Percentiles rank a stretch among this genome's conserved stretches.
phyloP scores from a whole-genome alignment of 805 yeast species.

The Wickerhamiella hasegawae region DNA sequence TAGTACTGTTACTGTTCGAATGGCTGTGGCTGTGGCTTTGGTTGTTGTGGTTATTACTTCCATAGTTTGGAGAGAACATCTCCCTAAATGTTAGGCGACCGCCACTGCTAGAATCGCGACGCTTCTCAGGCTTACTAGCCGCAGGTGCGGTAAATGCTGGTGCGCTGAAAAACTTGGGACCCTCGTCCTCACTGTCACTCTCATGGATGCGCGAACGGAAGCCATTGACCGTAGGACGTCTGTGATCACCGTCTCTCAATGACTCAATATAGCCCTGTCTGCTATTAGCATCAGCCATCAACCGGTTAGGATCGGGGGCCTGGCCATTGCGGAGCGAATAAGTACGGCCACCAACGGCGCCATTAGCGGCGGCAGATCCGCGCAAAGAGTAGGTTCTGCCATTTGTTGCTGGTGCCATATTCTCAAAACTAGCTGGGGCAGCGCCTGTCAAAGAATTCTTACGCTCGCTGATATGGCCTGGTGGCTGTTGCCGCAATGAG shows the following conservation, averaged over 20 bases:
- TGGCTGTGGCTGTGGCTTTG: too few relatives aligned
- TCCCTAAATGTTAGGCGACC: too few relatives aligned
- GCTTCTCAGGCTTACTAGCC: too few relatives aligned
- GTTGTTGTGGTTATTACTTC: too few relatives aligned
- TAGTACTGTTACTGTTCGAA: too few relatives aligned
- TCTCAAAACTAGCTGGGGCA: too few relatives aligned
- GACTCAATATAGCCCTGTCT: background rate
- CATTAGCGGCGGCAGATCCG: background rate
- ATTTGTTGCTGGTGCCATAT: background rate
- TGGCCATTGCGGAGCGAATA: background rate
- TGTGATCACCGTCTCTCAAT: background rate
- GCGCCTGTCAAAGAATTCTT: too few relatives aligned
- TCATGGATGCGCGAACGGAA: background rate
- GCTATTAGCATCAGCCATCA: background rate
- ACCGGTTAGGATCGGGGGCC: background rate
- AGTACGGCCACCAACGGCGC: background rate
- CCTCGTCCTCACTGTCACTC: conserved; percentile 1
- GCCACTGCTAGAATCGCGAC: too few relatives aligned
- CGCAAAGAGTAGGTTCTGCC: background rate
- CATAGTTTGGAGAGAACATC: too few relatives aligned
- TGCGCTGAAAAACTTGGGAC: background rate
- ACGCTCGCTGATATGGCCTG: background rate
- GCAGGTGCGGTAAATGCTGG: too few relatives aligned
- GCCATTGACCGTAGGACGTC: too few relatives aligned
- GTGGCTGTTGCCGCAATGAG: background rate